A percentile compares a stretch with the other conserved stretches of the same genome.
phyloP scores from a whole-genome alignment of 202 grass and related monocot species.

The Panicum virgatum region DNA sequence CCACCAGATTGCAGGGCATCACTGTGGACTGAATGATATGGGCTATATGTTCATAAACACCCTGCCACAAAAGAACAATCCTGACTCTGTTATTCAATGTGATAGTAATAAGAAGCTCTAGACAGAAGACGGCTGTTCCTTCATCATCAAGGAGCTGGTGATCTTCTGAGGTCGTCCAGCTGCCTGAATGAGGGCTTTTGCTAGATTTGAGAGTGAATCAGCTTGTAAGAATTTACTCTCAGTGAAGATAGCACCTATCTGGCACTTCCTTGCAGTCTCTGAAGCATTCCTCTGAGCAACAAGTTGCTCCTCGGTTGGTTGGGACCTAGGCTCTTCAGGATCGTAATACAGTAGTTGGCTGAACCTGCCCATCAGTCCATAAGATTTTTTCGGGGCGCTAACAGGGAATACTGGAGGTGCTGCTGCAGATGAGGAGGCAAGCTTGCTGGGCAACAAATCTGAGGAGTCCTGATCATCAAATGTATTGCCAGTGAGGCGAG shows the following conservation, averaged over 20 bases:
- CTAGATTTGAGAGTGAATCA: slow-evolving; percentile 80
- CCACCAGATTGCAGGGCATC: slow-evolving; percentile 95
- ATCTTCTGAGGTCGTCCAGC: slow-evolving; percentile 85
- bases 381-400: slow-evolving; percentile 65
- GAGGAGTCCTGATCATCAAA: slow-evolving; percentile 59
- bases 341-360: slow-evolving; percentile 85
- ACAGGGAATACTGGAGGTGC: slow-evolving; percentile 54
- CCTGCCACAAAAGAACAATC: slow-evolving; percentile 93
- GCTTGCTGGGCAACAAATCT: slow-evolving; percentile 55
- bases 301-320: slow-evolving; percentile 87
- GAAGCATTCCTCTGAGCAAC: slow-evolving; percentile 72
- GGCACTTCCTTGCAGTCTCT: slow-evolving; percentile 82
- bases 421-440: slow-evolving; percentile 37
- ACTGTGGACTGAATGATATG: slow-evolving; percentile 93
- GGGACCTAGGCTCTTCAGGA: slow-evolving; percentile 71
- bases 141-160: slow-evolving; percentile 74
- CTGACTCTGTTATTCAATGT: slow-evolving; percentile 98
- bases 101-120: slow-evolving; percentile 89
- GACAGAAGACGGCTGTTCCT: slow-evolving; percentile 81
- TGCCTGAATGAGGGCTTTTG: slow-evolving; percentile 73
- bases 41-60: slow-evolving; percentile 93
- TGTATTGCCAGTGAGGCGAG: slow-evolving; percentile 58
- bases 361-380: slow-evolving; percentile 94
- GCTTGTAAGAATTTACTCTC: slow-evolving; percentile 98
- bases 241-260: slow-evolving; percentile 80